Percentiles rank a stretch among this genome's conserved stretches.
Conservation (phyloP, 768 basidiomycete genomes). For the Russula sp. region DNA sequence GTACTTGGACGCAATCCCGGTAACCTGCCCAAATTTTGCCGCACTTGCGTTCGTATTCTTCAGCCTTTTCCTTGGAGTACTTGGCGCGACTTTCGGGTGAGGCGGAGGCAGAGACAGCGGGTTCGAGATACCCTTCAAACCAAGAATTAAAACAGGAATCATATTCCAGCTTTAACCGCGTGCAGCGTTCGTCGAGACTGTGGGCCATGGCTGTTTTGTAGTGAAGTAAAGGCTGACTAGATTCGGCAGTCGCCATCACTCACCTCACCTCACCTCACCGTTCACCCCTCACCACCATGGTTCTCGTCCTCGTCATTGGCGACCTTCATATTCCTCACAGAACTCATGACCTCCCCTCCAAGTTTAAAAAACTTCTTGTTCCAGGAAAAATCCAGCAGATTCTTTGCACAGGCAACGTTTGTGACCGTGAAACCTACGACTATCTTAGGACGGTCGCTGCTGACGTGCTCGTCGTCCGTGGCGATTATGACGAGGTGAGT, state of each 20-base stretch:
- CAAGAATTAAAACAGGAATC: constrained; percentile 96
- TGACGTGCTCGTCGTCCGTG: constrained; percentile 86
- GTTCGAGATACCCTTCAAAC: constrained; percentile 96
- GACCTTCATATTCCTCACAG: constrained; percentile 96
- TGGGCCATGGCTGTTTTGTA: constrained; percentile 49
- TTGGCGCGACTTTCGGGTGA: constrained; percentile 45
- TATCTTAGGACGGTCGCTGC: constrained; percentile 92
- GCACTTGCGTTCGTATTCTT: constrained; percentile 82
- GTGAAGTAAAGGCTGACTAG: background rate
- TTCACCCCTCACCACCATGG: constrained; percentile 42
- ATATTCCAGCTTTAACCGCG: constrained; percentile 82
- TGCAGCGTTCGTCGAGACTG: constrained; percentile 80
- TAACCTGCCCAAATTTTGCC: constrained; percentile 80
- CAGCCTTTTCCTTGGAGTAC: constrained; percentile 73
- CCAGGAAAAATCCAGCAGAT: constrained; percentile 96
- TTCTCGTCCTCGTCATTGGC: constrained; percentile 93
- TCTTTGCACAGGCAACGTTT: constrained; percentile 94
- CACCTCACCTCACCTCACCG: background rate
- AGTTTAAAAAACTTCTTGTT: constrained; percentile 93
- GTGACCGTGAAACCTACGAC: constrained; percentile 95
- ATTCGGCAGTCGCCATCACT: background rate
- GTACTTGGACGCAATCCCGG: constrained; percentile 75
- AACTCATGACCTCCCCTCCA: constrained; percentile 83
- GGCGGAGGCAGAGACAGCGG: constrained; percentile 43
- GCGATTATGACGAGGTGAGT: constrained; percentile 91